A percentile compares a stretch with the other conserved stretches of the same genome.
These are phyloP conservation scores for Chrysochromulina tobinii DNA, from an alignment of 78 protist species.

Conservation along the genomic window DNA sequence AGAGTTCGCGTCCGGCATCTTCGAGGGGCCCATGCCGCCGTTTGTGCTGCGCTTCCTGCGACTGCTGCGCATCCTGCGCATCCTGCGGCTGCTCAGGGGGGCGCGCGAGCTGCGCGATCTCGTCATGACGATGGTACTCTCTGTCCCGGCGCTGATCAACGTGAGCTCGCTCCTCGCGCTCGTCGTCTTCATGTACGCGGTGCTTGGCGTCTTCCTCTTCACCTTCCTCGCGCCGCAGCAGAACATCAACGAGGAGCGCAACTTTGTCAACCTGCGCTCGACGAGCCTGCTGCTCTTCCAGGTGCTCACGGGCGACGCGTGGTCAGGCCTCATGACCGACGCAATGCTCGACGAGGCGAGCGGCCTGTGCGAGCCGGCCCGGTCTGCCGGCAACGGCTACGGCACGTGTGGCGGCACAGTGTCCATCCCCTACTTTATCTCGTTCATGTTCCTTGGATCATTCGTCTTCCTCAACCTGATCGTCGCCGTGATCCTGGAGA, in stretches of 20 bases:
- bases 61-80: background rate
- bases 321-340: background rate
- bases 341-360: background rate
- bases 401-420: background rate
- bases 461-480: background rate
- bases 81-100: background rate
- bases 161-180: background rate
- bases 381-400: no score
- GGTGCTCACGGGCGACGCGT: background rate
- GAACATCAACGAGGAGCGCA: background rate
- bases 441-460: background rate
- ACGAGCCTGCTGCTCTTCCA: background rate
- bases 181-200: background rate
- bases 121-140: background rate
- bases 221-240: background rate
- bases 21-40: background rate
- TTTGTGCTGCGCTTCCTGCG: background rate
- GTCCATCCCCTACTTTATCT: background rate
- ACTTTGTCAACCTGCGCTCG: background rate
- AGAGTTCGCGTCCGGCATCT: background rate
- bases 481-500: slow-evolving; percentile 2
- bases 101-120: background rate
- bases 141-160: background rate
- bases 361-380: background rate
- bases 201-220: background rate